A percentile compares a stretch with the other conserved stretches of the same genome.
Evolutionary conservation across 139 green algal genomes (phyloP).

Genomic region (Chlamydomonas asymmetrica): DNA sequence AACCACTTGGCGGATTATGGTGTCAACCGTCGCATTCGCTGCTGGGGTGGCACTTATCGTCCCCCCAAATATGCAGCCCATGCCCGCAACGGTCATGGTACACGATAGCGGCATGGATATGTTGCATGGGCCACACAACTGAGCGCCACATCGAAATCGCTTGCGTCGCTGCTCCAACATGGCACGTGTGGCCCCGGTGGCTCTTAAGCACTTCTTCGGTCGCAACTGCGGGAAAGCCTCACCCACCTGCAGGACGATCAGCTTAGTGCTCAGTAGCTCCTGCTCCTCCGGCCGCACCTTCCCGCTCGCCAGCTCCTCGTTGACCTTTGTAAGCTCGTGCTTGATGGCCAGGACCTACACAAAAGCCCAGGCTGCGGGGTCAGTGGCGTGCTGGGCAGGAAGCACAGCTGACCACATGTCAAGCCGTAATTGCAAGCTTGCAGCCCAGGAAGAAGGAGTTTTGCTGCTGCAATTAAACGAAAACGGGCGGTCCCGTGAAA

Average conservation of each 20-base stretch:
- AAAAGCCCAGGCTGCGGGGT: too few species aligned
- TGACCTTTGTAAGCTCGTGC: background rate
- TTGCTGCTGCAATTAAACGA: too few species aligned
- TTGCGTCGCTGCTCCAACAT: too few species aligned
- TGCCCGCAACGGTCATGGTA: background rate
- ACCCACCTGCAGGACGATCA: constrained; percentile 32
- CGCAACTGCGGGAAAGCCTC: background rate
- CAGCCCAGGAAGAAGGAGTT: too few species aligned
- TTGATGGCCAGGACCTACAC: constrained; percentile 23
- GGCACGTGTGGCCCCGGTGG: too few species aligned
- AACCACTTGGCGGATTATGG: too few species aligned
- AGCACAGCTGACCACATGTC: too few species aligned
- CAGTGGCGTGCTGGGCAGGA: too few species aligned
- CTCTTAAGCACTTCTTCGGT: background rate
- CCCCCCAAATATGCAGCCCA: background rate
- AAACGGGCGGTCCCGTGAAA: too few species aligned
- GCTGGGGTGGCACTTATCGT: too few species aligned
- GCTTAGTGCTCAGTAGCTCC: constrained; percentile 34
- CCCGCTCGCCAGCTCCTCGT: constrained; percentile 8
- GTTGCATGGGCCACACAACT: background rate
- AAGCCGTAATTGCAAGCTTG: too few species aligned
- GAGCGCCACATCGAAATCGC: background rate
- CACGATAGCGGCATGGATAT: background rate
- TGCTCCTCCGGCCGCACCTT: constrained; percentile 15
- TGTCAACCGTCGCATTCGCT: too few species aligned